phyloP scores from a whole-genome alignment of 2,329 filamentous ascomycete genomes.

The Pseudocercospora pini-densiflorae region DNA sequence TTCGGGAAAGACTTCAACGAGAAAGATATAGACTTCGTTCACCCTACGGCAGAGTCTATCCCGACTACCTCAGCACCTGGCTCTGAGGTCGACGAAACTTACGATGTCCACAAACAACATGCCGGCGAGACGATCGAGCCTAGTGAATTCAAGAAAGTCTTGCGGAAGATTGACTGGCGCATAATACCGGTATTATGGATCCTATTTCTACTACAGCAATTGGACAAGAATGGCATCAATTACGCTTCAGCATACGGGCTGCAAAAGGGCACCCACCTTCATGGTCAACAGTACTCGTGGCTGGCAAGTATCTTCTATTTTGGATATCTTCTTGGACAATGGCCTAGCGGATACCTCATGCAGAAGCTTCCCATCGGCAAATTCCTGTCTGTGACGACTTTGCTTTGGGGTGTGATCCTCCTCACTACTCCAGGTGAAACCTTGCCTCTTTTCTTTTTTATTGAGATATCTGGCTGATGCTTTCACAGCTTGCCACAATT shows the following conservation, averaged over 20 bases:
- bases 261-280: slow-evolving; percentile 52
- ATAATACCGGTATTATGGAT: slow-evolving; percentile 41
- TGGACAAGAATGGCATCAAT: slow-evolving; percentile 46
- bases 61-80: slow-evolving; percentile 18
- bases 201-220: slow-evolving; percentile 46
- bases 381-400: slow-evolving; percentile 47
- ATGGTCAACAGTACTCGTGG: slow-evolving; percentile 59
- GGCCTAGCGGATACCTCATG: slow-evolving; percentile 49
- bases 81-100: slow-evolving; percentile 37
- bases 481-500: slow-evolving; percentile 42
- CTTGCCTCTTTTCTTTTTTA: too few species aligned
- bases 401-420: slow-evolving; percentile 48
- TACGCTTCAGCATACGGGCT: slow-evolving; percentile 58
- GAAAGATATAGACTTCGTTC: slow-evolving; percentile 12
- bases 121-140: slow-evolving; percentile 29
- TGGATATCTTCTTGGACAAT: slow-evolving; percentile 54
- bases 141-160: slow-evolving; percentile 37
- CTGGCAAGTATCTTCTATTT: slow-evolving; percentile 56
- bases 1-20: slow-evolving; percentile 8
- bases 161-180: slow-evolving; percentile 43
- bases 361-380: slow-evolving; percentile 54
- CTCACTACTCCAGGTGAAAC: slow-evolving; percentile 42
- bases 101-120: slow-evolving; percentile 34
- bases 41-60: slow-evolving; percentile 17
- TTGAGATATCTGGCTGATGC: neutral